Percentiles rank a stretch among this genome's conserved stretches.
Conservation (phyloP, 2,329 filamentous ascomycete genomes). For the Epichloe scottii region DNA sequence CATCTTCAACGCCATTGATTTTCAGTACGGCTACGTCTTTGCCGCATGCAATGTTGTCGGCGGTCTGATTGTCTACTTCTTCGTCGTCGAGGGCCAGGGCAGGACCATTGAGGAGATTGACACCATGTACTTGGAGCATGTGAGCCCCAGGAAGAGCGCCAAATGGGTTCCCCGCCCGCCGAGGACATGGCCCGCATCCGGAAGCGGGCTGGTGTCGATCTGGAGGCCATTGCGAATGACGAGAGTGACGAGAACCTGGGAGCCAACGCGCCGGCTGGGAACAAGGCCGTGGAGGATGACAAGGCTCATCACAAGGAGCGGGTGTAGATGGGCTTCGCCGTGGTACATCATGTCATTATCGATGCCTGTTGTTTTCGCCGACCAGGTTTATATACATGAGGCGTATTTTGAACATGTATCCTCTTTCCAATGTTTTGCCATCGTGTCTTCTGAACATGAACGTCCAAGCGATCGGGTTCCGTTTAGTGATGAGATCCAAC, state of each 20-base stretch:
- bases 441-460: too few relatives aligned
- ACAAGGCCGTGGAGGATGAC: background rate
- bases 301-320: background rate
- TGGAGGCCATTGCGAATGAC: slow-evolving; percentile 14
- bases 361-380: background rate
- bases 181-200: slow-evolving; percentile 31
- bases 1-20: slow-evolving; percentile 28
- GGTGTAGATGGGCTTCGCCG: background rate
- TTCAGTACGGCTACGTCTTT: slow-evolving; percentile 41
- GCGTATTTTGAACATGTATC: background rate
- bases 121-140: slow-evolving; percentile 42
- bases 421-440: too few relatives aligned
- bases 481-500: too few relatives aligned
- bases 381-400: too few relatives aligned
- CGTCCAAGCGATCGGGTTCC: too few relatives aligned
- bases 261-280: background rate
- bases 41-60: slow-evolving; percentile 38
- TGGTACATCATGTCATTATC: background rate
- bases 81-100: slow-evolving; percentile 44
- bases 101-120: slow-evolving; percentile 43
- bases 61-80: slow-evolving; percentile 38
- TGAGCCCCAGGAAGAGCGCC: slow-evolving; percentile 50
- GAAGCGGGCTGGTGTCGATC: slow-evolving; percentile 27
- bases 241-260: background rate
- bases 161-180: slow-evolving; percentile 36